Evolutionary conservation across 116 monocot species (phyloP), one percentile per base, ranked within the genome.

Genomic region (Dioscorea cayenensis): DNA sequence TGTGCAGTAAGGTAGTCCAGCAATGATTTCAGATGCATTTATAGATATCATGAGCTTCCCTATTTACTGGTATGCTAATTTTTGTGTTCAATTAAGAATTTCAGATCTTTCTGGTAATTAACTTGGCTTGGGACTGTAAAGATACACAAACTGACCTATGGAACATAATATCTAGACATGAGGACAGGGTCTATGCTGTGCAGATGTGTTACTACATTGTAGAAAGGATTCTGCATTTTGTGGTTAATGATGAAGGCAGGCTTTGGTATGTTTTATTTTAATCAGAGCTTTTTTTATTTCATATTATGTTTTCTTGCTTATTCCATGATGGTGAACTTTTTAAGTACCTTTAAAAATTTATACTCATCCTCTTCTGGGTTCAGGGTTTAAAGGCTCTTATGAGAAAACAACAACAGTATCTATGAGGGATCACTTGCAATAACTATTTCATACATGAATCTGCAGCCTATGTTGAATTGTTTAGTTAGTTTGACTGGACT

Each of bases 151-250:
- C 51, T 75, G 90, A 86, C 18, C 74, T 97, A 18, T 97, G 96
- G 96, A 82, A 72, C 55, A 76, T 83, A 72, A 92, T 92, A 83
- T 84, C 84, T 48, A 90, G 67, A 68, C 90, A 97, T 72, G 81
- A 92, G 50, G 92, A 97, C 79, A 97, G 92, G 96, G 96, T 86
- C 25, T 97, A 90, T 84, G 96, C 96, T 60, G 88, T 92, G 65
- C 78, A 86, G 63, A 93, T 92, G 71, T 92, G 90, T 69, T 97
- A 88, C 68, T 88, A 84, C 60, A 86, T 84, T 72, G 82, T 83
- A 65, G 86, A 97, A 79, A 90, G 68, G 60, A 90, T 97, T 84
- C 80, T 97, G 1, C 80, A 81, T n/a, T 90, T 79, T 72, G 75
- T 92, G 75, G 86, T 97, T 78, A 84, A 88, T 32, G 92, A 58